Evolutionary conservation across 202 grass and related monocot species (phyloP).

Genomic region (Tripidium arundinaceum): DNA sequence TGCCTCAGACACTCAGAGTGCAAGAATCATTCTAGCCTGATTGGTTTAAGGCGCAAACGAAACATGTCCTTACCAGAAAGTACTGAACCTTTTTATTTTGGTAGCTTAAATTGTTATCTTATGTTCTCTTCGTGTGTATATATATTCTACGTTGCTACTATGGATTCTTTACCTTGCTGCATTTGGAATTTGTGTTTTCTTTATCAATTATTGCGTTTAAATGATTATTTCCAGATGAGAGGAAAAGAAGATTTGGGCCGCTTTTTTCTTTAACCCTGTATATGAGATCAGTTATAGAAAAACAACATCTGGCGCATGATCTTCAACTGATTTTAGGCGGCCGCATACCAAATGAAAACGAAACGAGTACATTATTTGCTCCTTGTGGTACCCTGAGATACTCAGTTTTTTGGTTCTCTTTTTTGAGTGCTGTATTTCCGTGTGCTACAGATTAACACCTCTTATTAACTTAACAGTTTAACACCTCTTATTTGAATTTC

Average conservation of each 20-base stretch:
- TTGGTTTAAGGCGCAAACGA: not conserved
- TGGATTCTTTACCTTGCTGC: not conserved
- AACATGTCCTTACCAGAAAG: not conserved
- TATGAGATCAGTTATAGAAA: not conserved
- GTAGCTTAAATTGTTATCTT: not conserved
- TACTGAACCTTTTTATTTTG: slow-evolving; percentile 3
- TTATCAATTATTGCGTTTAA: not conserved
- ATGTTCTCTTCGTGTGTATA: slow-evolving; percentile 8
- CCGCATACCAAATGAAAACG: not conserved
- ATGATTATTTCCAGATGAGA: not conserved
- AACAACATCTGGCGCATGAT: not conserved
- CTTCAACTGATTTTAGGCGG: not conserved
- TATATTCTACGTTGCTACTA: not conserved
- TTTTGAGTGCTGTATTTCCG: not conserved
- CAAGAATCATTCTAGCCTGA: slow-evolving; percentile 18
- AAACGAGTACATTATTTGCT: not conserved
- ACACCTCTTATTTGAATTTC: too few relatives aligned
- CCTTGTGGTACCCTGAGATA: not conserved
- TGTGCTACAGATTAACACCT: too few relatives aligned
- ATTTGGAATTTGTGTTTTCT: not conserved
- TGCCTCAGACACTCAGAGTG: not conserved
- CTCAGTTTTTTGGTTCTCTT: not conserved
- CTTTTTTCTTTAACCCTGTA: not conserved
- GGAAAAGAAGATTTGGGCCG: not conserved
- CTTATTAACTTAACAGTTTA: not conserved